phyloP scores from a whole-genome alignment of 164 flowering plant species.

The Annona squamosa region DNA sequence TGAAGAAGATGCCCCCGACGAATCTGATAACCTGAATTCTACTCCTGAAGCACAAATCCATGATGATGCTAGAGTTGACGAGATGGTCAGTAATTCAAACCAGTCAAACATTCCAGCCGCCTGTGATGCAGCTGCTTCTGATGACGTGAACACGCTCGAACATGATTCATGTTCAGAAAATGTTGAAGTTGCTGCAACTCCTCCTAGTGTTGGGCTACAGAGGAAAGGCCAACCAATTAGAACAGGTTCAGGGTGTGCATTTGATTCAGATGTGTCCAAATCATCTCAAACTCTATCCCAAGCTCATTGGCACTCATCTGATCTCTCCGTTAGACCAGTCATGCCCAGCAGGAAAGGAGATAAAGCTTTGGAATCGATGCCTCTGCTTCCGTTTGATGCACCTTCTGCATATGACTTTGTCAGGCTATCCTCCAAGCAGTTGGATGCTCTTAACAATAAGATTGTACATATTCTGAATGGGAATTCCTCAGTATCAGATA shows the following conservation, averaged over 20 bases:
- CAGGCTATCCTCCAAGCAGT: slow-evolving; percentile 61
- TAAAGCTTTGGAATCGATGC: slow-evolving; percentile 49
- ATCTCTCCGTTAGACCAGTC: slow-evolving; percentile 92
- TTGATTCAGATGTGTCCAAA: slow-evolving; percentile 45
- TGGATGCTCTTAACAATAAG: slow-evolving; percentile 43
- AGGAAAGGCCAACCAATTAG: slow-evolving; percentile 37
- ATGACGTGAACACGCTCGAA: slow-evolving; percentile 35
- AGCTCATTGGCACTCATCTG: slow-evolving; percentile 89
- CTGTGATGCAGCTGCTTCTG: slow-evolving; percentile 23
- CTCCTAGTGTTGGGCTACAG: slow-evolving; percentile 57
- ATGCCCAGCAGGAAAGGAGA: slow-evolving; percentile 94
- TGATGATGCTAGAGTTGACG: slow-evolving; percentile 33
- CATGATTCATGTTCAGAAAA: slow-evolving; percentile 47
- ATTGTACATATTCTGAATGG: slow-evolving; percentile 50
- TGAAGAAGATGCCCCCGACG: slow-evolving; percentile 73
- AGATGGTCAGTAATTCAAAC: slow-evolving; percentile 16
- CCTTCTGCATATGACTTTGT: slow-evolving; percentile 58
- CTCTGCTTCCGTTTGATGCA: slow-evolving; percentile 78
- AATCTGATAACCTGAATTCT: slow-evolving; percentile 39
- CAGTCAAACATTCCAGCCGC: slow-evolving; percentile 26
- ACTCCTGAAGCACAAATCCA: slow-evolving; percentile 36
- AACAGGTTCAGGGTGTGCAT: slow-evolving; percentile 36
- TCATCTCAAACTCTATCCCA: slow-evolving; percentile 46
- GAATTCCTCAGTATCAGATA: slow-evolving; percentile 51
- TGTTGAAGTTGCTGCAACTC: slow-evolving; percentile 44